A percentile compares a stretch with the other conserved stretches of the same genome.
Evolutionary conservation across 306 rosid species (phyloP).

Genomic region (Cicer bijugum): DNA sequence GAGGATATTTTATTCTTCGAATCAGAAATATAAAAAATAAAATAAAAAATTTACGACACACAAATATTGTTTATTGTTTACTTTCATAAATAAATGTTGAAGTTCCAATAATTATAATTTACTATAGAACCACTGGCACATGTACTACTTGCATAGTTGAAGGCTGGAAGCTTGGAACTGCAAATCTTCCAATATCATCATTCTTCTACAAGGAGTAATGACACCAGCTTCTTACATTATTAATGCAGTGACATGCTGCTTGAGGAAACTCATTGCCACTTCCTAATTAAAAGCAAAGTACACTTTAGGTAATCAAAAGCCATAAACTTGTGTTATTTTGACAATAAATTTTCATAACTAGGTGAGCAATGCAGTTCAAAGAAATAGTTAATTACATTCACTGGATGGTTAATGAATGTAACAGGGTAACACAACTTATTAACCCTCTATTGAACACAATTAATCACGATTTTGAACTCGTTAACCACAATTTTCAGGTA

Average conservation of each 20-base stretch:
- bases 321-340: neutral
- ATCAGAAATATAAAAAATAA: neutral
- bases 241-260: slow-evolving; percentile 32
- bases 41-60: neutral
- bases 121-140: neutral
- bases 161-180: slow-evolving; percentile 11
- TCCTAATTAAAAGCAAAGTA: slow-evolving; percentile 6
- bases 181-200: slow-evolving; percentile 2
- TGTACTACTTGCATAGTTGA: slow-evolving; percentile 13
- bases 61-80: neutral
- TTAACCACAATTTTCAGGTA: too few relatives aligned
- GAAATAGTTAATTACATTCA: too few relatives aligned
- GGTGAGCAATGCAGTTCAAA: too few relatives aligned
- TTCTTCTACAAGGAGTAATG: neutral
- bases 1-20: slow-evolving; percentile 7
- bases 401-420: too few relatives aligned
- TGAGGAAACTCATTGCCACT: neutral
- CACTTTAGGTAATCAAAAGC: neutral
- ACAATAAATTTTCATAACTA: too few relatives aligned
- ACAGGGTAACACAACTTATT: too few relatives aligned
- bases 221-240: slow-evolving; percentile 16
- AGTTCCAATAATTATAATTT: neutral
- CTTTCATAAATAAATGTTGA: slow-evolving; percentile 8
- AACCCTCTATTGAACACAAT: too few relatives aligned
- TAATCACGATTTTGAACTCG: too few relatives aligned